Percentiles rank a stretch among this genome's conserved stretches.
Evolutionary conservation across 805 yeast genomes (phyloP).

Genomic region (Crinitomyces ghanaensis): DNA sequence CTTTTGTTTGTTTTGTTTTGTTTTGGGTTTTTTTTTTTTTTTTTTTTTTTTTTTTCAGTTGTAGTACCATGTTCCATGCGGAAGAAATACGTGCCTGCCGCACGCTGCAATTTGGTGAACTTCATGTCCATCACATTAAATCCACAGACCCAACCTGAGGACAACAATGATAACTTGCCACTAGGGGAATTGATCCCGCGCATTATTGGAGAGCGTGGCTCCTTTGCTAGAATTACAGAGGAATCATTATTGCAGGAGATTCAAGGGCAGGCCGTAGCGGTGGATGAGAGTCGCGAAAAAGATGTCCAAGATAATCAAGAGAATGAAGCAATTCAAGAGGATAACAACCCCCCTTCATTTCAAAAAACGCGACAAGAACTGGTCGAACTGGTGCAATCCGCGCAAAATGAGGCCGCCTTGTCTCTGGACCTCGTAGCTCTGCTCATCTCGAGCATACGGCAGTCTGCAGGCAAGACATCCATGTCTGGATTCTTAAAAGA

Average conservation of each 20-base stretch:
- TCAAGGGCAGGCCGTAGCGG: slow-evolving; percentile 3
- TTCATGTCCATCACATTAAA: too few species aligned
- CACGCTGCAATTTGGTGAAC: too few species aligned
- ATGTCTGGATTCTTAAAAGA: slow-evolving; percentile 77
- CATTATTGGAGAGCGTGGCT: slow-evolving; percentile 47
- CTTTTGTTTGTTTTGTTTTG: too few species aligned
- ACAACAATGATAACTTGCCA: slow-evolving; percentile 10
- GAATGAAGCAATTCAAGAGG: slow-evolving; percentile 11
- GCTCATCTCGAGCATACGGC: slow-evolving; percentile 66
- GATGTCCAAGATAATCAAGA: slow-evolving; percentile 3
- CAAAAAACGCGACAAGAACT: slow-evolving; percentile 20
- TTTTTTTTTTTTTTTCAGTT: too few species aligned
- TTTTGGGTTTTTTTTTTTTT: too few species aligned
- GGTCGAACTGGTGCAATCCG: slow-evolving; percentile 31
- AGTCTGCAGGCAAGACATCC: slow-evolving; percentile 76
- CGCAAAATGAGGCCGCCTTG: slow-evolving; percentile 80
- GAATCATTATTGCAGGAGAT: slow-evolving; percentile 39
- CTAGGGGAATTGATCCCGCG: slow-evolving; percentile 39
- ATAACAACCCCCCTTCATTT: slow-evolving; percentile 9
- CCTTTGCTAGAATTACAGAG: slow-evolving; percentile 50
- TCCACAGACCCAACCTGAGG: too few species aligned
- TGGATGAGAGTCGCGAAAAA: not conserved
- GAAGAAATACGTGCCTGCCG: too few species aligned
- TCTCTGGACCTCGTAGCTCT: slow-evolving; percentile 81
- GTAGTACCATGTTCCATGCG: too few species aligned